Evolutionary conservation across 495 filamentous ascomycete species (phyloP).

Genomic region (Aspergillus kassunensis): DNA sequence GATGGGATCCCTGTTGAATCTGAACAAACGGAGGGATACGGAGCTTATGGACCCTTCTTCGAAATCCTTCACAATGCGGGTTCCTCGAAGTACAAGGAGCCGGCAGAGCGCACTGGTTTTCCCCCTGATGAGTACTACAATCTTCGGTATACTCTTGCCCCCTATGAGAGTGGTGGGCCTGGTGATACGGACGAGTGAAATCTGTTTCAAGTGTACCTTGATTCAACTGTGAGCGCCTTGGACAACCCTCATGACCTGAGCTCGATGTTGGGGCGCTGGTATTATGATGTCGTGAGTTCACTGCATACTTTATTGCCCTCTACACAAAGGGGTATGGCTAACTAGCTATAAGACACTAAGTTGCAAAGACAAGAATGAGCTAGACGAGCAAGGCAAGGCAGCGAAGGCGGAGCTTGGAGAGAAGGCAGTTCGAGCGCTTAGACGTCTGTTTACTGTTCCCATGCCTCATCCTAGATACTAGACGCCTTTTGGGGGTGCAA

Average conservation of each 20-base stretch:
- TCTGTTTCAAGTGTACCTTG: constrained; percentile 12
- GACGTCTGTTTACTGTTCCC: constrained; percentile 1
- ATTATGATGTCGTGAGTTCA: constrained; percentile 10
- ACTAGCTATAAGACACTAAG: neutral
- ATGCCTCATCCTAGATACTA: neutral
- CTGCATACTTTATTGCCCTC: neutral
- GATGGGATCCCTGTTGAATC: constrained; percentile 1
- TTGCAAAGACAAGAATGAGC: neutral
- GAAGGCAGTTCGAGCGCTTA: constrained; percentile 5
- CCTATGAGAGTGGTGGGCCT: constrained; percentile 15
- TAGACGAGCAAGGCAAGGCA: neutral
- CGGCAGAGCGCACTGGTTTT: neutral
- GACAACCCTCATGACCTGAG: constrained; percentile 12
- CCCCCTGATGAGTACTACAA: constrained; percentile 4
- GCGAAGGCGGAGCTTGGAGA: neutral
- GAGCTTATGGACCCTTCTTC: neutral
- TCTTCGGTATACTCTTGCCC: constrained; percentile 10
- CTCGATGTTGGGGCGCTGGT: constrained; percentile 5
- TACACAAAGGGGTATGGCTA: neutral
- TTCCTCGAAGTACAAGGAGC: constrained; percentile 4
- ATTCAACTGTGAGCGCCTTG: neutral
- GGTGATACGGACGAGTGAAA: constrained; percentile 14
- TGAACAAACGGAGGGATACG: neutral
- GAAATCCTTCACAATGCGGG: constrained; percentile 7
- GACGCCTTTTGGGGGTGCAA: too few species aligned